Conservation (phyloP, 1,139 yeast genomes). For the Candida sp. region DNA sequence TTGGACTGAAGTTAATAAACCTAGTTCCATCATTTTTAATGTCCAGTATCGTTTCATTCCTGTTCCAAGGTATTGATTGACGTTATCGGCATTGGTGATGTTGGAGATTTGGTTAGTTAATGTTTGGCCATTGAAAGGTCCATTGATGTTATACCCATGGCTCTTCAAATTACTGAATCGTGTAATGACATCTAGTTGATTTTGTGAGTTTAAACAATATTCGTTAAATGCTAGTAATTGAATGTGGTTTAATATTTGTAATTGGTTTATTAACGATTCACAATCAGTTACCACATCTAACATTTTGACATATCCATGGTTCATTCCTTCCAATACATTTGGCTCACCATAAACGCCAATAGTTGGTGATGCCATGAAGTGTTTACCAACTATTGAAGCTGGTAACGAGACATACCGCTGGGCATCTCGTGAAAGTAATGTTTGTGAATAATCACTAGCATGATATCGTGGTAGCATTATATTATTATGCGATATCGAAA, state of each 20-base stretch:
- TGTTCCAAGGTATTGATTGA: conserved; percentile 13
- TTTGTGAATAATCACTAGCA: conserved; percentile 31
- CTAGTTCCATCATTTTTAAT: conserved; percentile 21
- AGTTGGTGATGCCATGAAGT: conserved; percentile 19
- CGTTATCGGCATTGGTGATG: conserved; percentile 13
- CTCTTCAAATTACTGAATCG: conserved; percentile 26
- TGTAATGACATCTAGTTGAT: conserved; percentile 5
- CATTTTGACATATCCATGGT: conserved; percentile 25
- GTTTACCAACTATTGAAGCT: conserved; percentile 31
- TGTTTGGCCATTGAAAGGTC: conserved; percentile 19
- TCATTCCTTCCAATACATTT: conserved; percentile 24
- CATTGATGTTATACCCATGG: conserved; percentile 33
- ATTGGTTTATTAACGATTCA: conserved; percentile 33
- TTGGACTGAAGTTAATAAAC: conserved; percentile 4
- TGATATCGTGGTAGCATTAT: conserved; percentile 32
- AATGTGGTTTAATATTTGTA: conserved; percentile 29
- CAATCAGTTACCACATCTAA: conserved; percentile 17
- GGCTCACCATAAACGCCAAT: conserved; percentile 8
- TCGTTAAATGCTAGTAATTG: conserved; percentile 10
- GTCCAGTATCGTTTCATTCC: conserved; percentile 20
- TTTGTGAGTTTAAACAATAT: not conserved
- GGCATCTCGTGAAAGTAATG: conserved; percentile 33
- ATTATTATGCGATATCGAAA: conserved; percentile 35
- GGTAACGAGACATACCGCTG: conserved; percentile 32
- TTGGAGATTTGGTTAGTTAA: conserved; percentile 14